Evolutionary conservation across 352 stramenopile genomes (phyloP).

Genomic region (Phytophthora cactorum): DNA sequence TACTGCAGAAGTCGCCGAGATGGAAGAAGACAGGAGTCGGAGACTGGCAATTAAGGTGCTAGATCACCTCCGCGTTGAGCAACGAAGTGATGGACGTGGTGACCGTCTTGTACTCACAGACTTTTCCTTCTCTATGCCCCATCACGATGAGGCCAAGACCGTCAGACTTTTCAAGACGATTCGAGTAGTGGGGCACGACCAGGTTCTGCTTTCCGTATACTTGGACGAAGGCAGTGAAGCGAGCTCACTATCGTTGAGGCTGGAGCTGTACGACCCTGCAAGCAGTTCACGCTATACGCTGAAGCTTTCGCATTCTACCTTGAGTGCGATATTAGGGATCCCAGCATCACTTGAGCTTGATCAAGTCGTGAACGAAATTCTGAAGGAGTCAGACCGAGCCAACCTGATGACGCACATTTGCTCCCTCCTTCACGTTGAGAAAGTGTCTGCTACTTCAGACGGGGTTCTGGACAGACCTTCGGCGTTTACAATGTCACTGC

Average conservation of each 20-base stretch:
- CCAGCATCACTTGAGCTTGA: constrained; percentile 3
- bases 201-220: constrained; percentile 49
- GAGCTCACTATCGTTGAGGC: constrained; percentile 8
- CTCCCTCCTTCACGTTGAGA: constrained; percentile 46
- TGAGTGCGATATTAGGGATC: constrained; percentile 24
- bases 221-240: constrained; percentile 1
- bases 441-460: constrained; percentile 14
- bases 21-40: constrained; percentile 16
- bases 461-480: constrained; percentile 6
- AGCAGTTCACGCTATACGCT: constrained; percentile 41
- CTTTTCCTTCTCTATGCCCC: constrained; percentile 25
- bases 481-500: constrained; percentile 13
- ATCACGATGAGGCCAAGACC: background rate
- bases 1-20: background rate
- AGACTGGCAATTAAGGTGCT: constrained; percentile 51
- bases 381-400: background rate
- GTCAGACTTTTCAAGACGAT: constrained; percentile 58
- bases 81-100: constrained; percentile 49
- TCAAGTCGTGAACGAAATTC: constrained; percentile 1
- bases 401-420: constrained; percentile 48
- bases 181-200: constrained; percentile 38
- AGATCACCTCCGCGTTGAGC: constrained; percentile 64
- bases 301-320: constrained; percentile 1
- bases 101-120: constrained; percentile 61
- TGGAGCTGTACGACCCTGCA: constrained; percentile 56